A percentile compares a stretch with the other conserved stretches of the same genome.
These are phyloP conservation scores for Microbotryum saponariae DNA, from an alignment of 1,284 basidiomycete genomes.

Conservation along the genomic window DNA sequence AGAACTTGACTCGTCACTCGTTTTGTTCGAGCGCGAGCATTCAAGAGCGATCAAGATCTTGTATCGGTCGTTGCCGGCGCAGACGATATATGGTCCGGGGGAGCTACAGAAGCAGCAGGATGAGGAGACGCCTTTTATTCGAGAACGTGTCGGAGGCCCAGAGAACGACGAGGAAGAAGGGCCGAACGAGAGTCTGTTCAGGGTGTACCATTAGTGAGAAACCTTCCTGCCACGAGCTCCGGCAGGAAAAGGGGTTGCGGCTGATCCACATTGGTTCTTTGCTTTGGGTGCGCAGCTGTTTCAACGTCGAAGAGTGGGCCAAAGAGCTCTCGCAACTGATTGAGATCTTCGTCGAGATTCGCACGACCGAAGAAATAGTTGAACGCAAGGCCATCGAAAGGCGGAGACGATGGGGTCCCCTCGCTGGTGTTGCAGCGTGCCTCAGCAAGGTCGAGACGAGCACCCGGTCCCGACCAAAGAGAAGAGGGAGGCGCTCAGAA, in stretches of 20 bases:
- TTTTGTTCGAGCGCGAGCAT: slow-evolving; percentile 57
- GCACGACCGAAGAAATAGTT: slow-evolving; percentile 27
- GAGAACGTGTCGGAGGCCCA: not conserved
- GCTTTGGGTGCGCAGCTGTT: slow-evolving; percentile 47
- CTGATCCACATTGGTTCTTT: not conserved
- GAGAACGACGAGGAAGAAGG: slow-evolving; percentile 9
- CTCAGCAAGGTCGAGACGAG: no score
- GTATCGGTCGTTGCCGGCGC: slow-evolving; percentile 17
- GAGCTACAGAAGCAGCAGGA: slow-evolving; percentile 1
- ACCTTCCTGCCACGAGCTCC: slow-evolving; percentile 35
- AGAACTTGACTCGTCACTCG: slow-evolving; percentile 59
- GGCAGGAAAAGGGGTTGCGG: no score
- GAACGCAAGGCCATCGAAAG: slow-evolving; percentile 2
- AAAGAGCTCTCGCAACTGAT: slow-evolving; percentile 69
- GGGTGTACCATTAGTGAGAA: slow-evolving; percentile 57
- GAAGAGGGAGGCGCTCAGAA: no score
- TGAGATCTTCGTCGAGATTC: slow-evolving; percentile 49
- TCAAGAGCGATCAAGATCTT: slow-evolving; percentile 24
- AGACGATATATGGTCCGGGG: slow-evolving; percentile 13
- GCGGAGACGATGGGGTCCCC: slow-evolving; percentile 10
- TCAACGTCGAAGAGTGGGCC: slow-evolving; percentile 85
- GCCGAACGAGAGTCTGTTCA: slow-evolving; percentile 56
- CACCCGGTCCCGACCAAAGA: no score
- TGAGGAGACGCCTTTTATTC: slow-evolving; percentile 6
- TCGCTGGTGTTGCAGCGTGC: not conserved